Evolutionary conservation across 2,329 filamentous ascomycete species (phyloP).

Genomic region (Aspergillus caelatus): DNA sequence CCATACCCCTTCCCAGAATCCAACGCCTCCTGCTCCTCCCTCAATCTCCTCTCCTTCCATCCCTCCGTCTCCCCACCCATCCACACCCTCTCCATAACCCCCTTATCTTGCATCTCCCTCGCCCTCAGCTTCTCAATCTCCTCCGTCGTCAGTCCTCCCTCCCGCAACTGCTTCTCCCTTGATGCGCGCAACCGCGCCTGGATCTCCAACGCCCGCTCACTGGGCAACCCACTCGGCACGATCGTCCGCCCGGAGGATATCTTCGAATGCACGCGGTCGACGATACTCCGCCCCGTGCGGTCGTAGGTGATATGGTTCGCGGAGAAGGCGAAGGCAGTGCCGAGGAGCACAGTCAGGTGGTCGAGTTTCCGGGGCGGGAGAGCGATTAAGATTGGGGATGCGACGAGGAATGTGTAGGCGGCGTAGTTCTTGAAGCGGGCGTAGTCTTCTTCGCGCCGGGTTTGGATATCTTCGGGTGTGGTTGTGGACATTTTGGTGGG

Average conservation of each 20-base stretch:
- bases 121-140: slow-evolving; percentile 39
- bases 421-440: slow-evolving; percentile 44
- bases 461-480: not conserved
- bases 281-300: slow-evolving; percentile 36
- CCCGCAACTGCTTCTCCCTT: slow-evolving; percentile 29
- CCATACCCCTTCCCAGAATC: slow-evolving; percentile 48
- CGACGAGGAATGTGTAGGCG: slow-evolving; percentile 41
- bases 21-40: slow-evolving; percentile 47
- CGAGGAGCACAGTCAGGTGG: slow-evolving; percentile 40
- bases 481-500: too few relatives aligned
- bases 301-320: slow-evolving; percentile 43
- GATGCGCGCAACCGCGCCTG: slow-evolving; percentile 34
- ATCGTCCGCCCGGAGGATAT: slow-evolving; percentile 25
- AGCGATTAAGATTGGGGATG: slow-evolving; percentile 34
- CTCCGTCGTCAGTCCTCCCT: slow-evolving; percentile 24
- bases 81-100: slow-evolving; percentile 36
- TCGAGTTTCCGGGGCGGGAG: slow-evolving; percentile 44
- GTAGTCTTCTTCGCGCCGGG: slow-evolving; percentile 39
- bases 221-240: slow-evolving; percentile 28
- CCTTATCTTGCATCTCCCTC: slow-evolving; percentile 32
- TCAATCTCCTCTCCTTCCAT: slow-evolving; percentile 47
- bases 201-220: slow-evolving; percentile 37
- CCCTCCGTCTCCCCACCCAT: slow-evolving; percentile 47
- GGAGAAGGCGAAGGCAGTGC: slow-evolving; percentile 43
- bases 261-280: slow-evolving; percentile 34